These are phyloP conservation scores for Kodamaea sagamina DNA, from an alignment of 805 yeast species.

Conservation along the genomic window DNA sequence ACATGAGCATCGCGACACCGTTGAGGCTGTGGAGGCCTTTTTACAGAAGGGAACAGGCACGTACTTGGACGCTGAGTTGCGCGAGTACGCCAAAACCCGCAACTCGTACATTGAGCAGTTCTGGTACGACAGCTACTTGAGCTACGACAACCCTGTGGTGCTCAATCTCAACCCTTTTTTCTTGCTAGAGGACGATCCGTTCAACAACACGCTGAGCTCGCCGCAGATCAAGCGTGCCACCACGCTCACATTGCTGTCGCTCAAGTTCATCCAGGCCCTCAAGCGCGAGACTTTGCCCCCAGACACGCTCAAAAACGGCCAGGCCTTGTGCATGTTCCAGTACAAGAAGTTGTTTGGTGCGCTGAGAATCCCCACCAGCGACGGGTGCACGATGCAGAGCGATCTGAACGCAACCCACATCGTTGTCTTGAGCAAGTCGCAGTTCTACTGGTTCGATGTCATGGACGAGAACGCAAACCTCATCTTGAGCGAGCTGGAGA, in stretches of 20 bases:
- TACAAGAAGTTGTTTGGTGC: constrained; percentile 85
- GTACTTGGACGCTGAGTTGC: constrained; percentile 63
- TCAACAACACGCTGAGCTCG: constrained; percentile 47
- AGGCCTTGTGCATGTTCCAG: constrained; percentile 86
- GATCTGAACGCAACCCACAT: constrained; percentile 77
- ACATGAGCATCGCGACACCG: constrained; percentile 63
- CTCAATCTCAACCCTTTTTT: constrained; percentile 88
- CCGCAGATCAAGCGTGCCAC: constrained; percentile 81
- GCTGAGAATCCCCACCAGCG: constrained; percentile 75
- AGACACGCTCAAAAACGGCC: constrained; percentile 62
- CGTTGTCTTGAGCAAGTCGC: constrained; percentile 79
- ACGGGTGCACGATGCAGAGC: constrained; percentile 84
- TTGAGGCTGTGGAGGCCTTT: constrained; percentile 57
- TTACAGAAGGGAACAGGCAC: constrained; percentile 52
- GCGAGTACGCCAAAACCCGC: constrained; percentile 60
- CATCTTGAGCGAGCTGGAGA: constrained; percentile 71
- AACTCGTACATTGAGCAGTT: constrained; percentile 89
- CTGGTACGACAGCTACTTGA: constrained; percentile 89
- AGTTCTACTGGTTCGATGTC: constrained; percentile 94
- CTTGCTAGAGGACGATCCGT: constrained; percentile 88
- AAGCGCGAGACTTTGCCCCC: constrained; percentile 72
- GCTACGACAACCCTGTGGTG: constrained; percentile 89
- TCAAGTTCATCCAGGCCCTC: constrained; percentile 78
- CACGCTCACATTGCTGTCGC: constrained; percentile 69
- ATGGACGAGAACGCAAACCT: constrained; percentile 71